A percentile compares a stretch with the other conserved stretches of the same genome.
phyloP scores from a whole-genome alignment of 495 filamentous ascomycete genomes.

The Elaphomyces granulatus region DNA sequence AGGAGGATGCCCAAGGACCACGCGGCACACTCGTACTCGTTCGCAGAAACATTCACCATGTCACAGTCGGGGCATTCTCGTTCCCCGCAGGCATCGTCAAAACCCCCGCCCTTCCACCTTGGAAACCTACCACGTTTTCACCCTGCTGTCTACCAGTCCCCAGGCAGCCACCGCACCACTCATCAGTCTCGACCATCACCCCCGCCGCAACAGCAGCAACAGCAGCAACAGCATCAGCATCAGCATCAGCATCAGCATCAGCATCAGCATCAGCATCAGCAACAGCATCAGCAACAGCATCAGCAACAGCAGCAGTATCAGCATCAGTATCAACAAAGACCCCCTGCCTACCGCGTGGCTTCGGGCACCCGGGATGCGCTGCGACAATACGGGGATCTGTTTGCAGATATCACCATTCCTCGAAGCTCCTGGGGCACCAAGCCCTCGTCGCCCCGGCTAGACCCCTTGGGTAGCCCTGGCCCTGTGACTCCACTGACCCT shows the following conservation, averaged over 20 bases:
- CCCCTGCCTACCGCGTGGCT: slow-evolving; percentile 19
- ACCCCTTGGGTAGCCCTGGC: slow-evolving; percentile 58
- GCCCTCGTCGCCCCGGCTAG: slow-evolving; percentile 47
- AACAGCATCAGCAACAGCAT: slow-evolving; percentile 22
- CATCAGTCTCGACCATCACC: slow-evolving; percentile 1
- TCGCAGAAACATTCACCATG: slow-evolving; percentile 25
- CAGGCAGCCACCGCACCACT: slow-evolving; percentile 9
- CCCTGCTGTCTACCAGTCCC: slow-evolving; percentile 32
- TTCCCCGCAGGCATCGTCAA: slow-evolving; percentile 23
- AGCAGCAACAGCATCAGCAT: too few relatives aligned
- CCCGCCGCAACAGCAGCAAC: too few relatives aligned
- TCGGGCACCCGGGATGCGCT: slow-evolving; percentile 24
- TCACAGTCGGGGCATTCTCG: slow-evolving; percentile 18
- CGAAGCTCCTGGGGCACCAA: slow-evolving; percentile 18
- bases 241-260: too few relatives aligned
- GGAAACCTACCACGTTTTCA: slow-evolving; percentile 34
- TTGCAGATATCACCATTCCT: slow-evolving; percentile 14
- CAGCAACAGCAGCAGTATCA: too few relatives aligned
- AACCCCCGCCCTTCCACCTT: slow-evolving; percentile 25
- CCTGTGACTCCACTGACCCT: slow-evolving; percentile 65
- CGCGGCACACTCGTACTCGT: slow-evolving; percentile 14
- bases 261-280: too few relatives aligned
- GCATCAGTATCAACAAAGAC: too few relatives aligned
- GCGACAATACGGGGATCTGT: slow-evolving; percentile 27
- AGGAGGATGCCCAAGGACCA: not conserved